These are phyloP conservation scores for Phytophthora citricola DNA, from an alignment of 352 stramenopile genomes.

Conservation along the genomic window DNA sequence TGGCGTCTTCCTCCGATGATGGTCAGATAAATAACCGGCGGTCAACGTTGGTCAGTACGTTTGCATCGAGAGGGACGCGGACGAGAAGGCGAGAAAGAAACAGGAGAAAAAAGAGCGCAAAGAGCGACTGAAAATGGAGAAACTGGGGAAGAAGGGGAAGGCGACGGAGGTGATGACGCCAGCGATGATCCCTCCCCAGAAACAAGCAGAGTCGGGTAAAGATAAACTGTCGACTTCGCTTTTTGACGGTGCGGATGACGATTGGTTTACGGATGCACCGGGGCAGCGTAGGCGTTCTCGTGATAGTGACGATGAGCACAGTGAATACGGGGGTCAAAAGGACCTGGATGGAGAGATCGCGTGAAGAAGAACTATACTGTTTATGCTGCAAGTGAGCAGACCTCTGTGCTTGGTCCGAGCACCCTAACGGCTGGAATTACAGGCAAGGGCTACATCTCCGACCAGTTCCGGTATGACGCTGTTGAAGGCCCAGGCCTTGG, in stretches of 20 bases:
- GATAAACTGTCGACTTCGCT: conserved; percentile 25
- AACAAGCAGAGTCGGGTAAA: not conserved
- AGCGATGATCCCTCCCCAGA: not conserved
- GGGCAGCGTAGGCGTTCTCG: conserved; percentile 9
- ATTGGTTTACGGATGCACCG: conserved; percentile 69
- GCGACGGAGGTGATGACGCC: not conserved
- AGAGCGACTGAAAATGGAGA: conserved; percentile 27
- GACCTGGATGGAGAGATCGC: conserved; percentile 36
- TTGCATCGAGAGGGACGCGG: conserved; percentile 12
- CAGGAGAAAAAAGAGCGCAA: conserved; percentile 22
- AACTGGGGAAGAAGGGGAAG: conserved; percentile 11
- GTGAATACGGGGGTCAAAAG: conserved; percentile 25
- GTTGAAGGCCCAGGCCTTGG: conserved; percentile 28
- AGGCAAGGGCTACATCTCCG: conserved; percentile 41
- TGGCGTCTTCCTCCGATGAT: conserved; percentile 9
- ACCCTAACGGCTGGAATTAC: conserved; percentile 30
- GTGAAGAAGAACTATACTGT: conserved; percentile 39
- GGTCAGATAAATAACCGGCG: conserved; percentile 7
- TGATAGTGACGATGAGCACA: conserved; percentile 20
- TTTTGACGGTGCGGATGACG: conserved; percentile 61
- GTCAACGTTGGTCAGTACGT: conserved; percentile 13
- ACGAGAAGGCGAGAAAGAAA: conserved; percentile 29
- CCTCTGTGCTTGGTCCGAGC: conserved; percentile 13
- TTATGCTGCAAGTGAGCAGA: conserved; percentile 14
- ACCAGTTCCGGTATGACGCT: conserved; percentile 46